Evolutionary conservation across 306 rosid species (phyloP).

Genomic region (Biancaea sappan): DNA sequence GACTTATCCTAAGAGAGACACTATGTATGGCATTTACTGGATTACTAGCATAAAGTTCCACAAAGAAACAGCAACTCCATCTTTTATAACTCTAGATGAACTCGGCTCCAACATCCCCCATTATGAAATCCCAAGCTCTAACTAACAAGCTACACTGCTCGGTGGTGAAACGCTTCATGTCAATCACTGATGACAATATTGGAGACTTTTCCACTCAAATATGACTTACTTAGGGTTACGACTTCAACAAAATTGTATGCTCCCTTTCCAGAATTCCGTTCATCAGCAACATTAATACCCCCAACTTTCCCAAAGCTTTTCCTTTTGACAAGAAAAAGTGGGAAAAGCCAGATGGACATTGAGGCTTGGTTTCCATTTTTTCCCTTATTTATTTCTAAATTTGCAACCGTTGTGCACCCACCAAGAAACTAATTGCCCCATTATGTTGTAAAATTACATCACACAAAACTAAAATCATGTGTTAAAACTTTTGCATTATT

Average conservation of each 20-base stretch:
- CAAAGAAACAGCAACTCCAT: background rate
- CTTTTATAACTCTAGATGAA: background rate
- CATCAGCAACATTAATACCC: background rate
- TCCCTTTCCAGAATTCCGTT: background rate
- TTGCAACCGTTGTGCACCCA: background rate
- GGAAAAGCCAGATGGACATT: too few relatives aligned
- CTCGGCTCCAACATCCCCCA: background rate
- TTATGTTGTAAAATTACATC: conserved; percentile 14
- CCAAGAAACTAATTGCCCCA: background rate
- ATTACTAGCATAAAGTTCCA: background rate
- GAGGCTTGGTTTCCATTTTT: background rate
- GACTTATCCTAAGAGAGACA: background rate
- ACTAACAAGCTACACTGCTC: background rate
- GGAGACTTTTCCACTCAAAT: background rate
- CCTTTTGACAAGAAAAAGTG: background rate
- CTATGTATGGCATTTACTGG: background rate
- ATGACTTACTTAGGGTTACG: conserved; percentile 6
- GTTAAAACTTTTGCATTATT: background rate
- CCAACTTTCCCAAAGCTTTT: background rate
- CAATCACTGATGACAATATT: background rate
- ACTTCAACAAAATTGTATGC: background rate
- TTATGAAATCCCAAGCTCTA: background rate
- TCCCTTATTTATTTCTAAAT: background rate
- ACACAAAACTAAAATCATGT: conserved; percentile 12
- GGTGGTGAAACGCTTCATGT: background rate